phyloP scores from a whole-genome alignment of 352 stramenopile genomes.

The Thalassiosira exigua region DNA sequence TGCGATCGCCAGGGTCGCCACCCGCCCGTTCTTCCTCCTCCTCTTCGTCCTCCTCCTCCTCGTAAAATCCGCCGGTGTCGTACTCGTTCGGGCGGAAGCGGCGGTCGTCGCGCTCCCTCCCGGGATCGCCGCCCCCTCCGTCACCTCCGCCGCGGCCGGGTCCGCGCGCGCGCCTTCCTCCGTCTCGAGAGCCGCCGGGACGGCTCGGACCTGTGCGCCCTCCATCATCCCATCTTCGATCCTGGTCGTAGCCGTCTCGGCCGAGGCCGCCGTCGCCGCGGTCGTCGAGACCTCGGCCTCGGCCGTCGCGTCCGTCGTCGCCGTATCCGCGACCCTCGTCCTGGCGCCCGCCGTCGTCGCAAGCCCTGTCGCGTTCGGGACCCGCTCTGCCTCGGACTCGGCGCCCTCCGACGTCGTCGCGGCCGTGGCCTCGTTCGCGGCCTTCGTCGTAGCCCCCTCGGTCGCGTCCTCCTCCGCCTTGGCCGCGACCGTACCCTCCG shows the following conservation, averaged over 20 bases:
- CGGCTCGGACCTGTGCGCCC: not conserved
- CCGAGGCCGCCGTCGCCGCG: not conserved
- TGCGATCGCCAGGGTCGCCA: not conserved
- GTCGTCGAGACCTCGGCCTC: not conserved
- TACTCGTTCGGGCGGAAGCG: not conserved
- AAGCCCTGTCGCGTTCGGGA: not conserved
- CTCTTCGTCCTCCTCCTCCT: constrained; percentile 1
- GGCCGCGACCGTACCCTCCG: not conserved
- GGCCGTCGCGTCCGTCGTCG: not conserved
- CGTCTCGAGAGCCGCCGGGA: not conserved
- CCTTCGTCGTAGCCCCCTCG: not conserved
- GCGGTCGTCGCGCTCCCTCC: not conserved
- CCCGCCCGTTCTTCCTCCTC: constrained; percentile 89
- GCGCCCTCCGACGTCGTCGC: not conserved
- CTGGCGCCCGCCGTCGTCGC: not conserved
- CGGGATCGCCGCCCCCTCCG: not conserved
- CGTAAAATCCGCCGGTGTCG: not conserved
- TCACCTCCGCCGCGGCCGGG: not conserved
- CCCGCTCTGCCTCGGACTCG: not conserved
- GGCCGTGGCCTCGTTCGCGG: not conserved
- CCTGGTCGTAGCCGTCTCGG: not conserved
- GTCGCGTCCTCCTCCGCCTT: not conserved
- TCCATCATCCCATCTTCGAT: not conserved
- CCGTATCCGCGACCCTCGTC: not conserved
- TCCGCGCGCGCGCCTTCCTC: too few relatives aligned